Percentiles rank a stretch among this genome's conserved stretches.
Evolutionary conservation across 257 asterid species (phyloP).

Genomic region (Nicotiana tabacum): DNA sequence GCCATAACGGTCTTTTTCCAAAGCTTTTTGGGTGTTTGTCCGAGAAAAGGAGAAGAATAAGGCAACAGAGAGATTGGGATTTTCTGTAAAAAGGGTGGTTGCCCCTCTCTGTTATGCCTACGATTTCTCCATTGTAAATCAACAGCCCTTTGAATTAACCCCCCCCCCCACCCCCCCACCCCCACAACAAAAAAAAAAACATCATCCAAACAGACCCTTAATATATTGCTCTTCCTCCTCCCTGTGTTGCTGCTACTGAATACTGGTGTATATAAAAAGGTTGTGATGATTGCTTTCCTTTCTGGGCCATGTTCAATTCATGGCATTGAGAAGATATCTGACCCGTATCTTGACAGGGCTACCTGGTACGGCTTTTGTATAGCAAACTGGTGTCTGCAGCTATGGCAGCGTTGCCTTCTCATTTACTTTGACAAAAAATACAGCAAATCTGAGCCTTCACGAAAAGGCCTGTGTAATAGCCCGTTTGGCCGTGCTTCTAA

Average conservation of each 20-base stretch:
- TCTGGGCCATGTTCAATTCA: neutral
- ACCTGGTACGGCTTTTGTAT: neutral
- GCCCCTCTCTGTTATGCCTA: neutral
- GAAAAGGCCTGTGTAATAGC: too few species aligned
- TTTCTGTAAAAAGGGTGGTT: neutral
- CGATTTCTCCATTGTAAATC: neutral
- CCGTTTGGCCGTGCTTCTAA: too few species aligned
- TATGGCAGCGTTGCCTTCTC: neutral
- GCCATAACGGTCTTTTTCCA: too few species aligned
- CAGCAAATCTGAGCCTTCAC: neutral
- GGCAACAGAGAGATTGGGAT: neutral
- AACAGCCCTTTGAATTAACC: neutral
- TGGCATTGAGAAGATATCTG: neutral
- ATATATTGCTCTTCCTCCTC: neutral
- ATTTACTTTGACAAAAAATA: neutral
- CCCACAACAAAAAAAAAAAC: neutral
- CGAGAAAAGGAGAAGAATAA: neutral
- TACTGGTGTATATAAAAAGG: too few species aligned
- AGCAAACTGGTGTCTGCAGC: neutral
- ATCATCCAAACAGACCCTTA: too few species aligned
- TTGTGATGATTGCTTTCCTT: too few species aligned
- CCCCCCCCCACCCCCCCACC: neutral
- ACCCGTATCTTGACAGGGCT: neutral
- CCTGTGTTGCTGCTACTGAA: too few species aligned
- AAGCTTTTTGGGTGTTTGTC: too few species aligned